Base-by-base conservation (phyloP, 2,329 filamentous ascomycete genomes). In the Pestalotiopsis sp. region DNA sequence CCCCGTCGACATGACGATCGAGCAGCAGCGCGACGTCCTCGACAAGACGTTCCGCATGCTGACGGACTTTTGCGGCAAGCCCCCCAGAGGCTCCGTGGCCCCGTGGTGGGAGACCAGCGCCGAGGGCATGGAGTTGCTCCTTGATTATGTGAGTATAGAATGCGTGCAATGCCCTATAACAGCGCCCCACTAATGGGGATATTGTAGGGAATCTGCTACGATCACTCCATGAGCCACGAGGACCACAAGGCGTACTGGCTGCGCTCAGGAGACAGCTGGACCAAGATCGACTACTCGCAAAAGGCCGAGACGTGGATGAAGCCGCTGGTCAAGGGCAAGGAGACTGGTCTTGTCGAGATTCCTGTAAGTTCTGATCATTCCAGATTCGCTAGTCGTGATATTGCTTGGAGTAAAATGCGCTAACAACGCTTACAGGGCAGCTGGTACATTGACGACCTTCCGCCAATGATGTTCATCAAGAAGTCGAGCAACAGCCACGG, bases 381-480 rank as follows among this genome's bases (percentile, higher is more conserved):
- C 13, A 17, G 12, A 13, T 45, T 31, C 27, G 5, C 6, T 7
- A 36, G 31, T 36, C 7, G 7, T 7, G 7, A 36, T 36, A 36
- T 36, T 9, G 31, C 7, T 2, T 36, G 31, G 31, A 36, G 6
- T 36, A 9, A n/a, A 11, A 12, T 9, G 23, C 11, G 7, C 45
- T 52, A 11, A 52, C 45, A 52, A 52, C 0, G 3, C 1, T 9
- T 9, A 52, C 45, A 52, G 36, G 87, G 84, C 2, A 86, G 80
- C 58, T 91, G 89, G 90, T 90, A 90, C 73, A 82, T 91, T 20
- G 89, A 91, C 75, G 88, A 90, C 74, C 76, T 90, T 14, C 89
- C 90, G 3, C 90, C 89, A 0, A 90, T 92, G 89, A 91, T 92
- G 89, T 92, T 92, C 75, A 91, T 92, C 75, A 92, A 92, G 78